Evolutionary conservation across 805 yeast species (phyloP).

Genomic region (Candida dajiaensis): DNA sequence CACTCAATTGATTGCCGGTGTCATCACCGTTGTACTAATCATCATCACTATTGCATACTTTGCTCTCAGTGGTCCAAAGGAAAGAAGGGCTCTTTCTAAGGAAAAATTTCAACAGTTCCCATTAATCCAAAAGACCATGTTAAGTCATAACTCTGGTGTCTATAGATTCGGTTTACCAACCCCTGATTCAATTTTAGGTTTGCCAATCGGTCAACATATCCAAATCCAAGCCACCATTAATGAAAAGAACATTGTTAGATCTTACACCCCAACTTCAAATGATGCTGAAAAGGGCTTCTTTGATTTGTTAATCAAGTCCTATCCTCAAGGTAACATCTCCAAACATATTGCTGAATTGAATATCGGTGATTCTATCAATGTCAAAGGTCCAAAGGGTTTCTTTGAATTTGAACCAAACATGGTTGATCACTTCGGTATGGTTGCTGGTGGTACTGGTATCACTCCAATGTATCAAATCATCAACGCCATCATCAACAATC

Average conservation of each 20-base stretch:
- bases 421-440: constrained; percentile 73
- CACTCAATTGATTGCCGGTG: constrained; percentile 5
- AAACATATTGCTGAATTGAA: constrained; percentile 62
- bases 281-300: constrained; percentile 77
- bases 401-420: constrained; percentile 79
- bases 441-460: constrained; percentile 96
- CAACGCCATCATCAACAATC: constrained; percentile 71
- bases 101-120: constrained; percentile 75
- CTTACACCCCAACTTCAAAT: constrained; percentile 85
- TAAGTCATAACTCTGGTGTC: constrained; percentile 76
- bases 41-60: constrained; percentile 8
- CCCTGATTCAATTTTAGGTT: constrained; percentile 67
- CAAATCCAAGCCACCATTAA: constrained; percentile 68
- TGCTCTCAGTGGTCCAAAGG: constrained; percentile 2
- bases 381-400: constrained; percentile 89
- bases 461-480: constrained; percentile 94
- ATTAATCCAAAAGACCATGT: constrained; percentile 64
- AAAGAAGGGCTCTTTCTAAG: constrained; percentile 46
- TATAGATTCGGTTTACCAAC: constrained; percentile 81
- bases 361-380: constrained; percentile 72
- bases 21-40: constrained; percentile 9
- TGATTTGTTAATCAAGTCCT: constrained; percentile 80
- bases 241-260: constrained; percentile 77
- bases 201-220: constrained; percentile 94
- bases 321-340: constrained; percentile 82